Percentiles rank a stretch among this genome's conserved stretches.
These are phyloP conservation scores for Parastagonospora nodorum DNA, from an alignment of 2,329 filamentous ascomycete genomes.

Conservation along the genomic window DNA sequence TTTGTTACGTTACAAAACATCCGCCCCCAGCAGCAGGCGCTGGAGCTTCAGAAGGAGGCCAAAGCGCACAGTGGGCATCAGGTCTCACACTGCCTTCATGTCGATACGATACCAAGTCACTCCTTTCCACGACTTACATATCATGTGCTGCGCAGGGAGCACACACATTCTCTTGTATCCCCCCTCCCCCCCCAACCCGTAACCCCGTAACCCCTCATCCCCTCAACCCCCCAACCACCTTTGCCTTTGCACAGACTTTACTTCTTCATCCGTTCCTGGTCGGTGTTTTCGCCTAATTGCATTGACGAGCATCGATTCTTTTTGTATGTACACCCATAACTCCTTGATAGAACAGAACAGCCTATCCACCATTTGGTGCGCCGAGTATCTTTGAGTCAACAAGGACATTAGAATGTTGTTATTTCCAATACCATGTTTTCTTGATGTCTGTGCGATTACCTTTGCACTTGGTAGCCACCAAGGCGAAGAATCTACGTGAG, in stretches of 20 bases:
- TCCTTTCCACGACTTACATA: background rate
- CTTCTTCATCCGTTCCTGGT: background rate
- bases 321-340: background rate
- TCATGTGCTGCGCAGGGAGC: conserved; percentile 8
- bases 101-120: conserved; percentile 2
- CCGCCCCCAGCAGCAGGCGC: background rate
- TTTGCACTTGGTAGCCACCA: too few relatives aligned
- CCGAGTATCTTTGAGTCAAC: too few relatives aligned
- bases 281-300: background rate
- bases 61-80: background rate
- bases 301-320: background rate
- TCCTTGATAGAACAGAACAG: background rate
- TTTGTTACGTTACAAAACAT: background rate
- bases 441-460: too few relatives aligned
- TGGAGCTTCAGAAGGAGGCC: background rate
- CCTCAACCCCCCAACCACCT: background rate
- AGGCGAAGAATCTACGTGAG: too few relatives aligned
- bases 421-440: too few relatives aligned
- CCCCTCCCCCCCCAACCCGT: too few relatives aligned
- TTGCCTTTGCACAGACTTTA: background rate
- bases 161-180: conserved; percentile 6
- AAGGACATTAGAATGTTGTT: too few relatives aligned
- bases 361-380: too few relatives aligned
- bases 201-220: too few relatives aligned
- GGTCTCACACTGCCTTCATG: background rate